phyloP scores from a whole-genome alignment of 768 basidiomycete genomes.

The Clitopilus passeckerianus region DNA sequence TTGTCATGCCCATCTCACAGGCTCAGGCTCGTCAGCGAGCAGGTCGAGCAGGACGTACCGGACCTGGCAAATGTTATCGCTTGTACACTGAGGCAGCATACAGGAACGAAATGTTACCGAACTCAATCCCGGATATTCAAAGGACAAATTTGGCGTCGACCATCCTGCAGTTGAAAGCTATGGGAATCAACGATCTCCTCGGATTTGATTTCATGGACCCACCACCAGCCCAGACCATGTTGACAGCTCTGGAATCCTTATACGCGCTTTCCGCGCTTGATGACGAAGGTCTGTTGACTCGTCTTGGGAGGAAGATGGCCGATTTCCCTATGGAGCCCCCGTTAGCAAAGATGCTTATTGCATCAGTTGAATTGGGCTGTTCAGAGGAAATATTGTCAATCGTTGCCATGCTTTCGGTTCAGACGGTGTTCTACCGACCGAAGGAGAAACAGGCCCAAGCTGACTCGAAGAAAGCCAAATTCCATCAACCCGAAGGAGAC shows the following conservation, averaged over 20 bases:
- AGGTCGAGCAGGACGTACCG: constrained; percentile 95
- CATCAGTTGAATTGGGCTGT: constrained; percentile 94
- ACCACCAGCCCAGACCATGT: constrained; percentile 93
- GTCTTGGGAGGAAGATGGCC: constrained; percentile 97
- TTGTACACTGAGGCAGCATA: constrained; percentile 98
- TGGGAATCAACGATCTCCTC: constrained; percentile 97
- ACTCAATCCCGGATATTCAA: constrained; percentile 96
- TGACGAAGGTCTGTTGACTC: constrained; percentile 92
- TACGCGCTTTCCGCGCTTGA: constrained; percentile 96
- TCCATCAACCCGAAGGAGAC: constrained; percentile 98
- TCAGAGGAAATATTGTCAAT: constrained; percentile 97
- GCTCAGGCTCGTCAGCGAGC: constrained; percentile 95
- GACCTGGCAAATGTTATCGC: constrained; percentile 97
- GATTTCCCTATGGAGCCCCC: constrained; percentile 99
- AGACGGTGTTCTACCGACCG: constrained; percentile 96
- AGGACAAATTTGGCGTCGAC: constrained; percentile 90
- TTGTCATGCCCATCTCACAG: constrained; percentile 98
- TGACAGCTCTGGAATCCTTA: constrained; percentile 90
- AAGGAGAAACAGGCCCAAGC: constrained; percentile 99
- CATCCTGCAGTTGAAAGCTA: constrained; percentile 94
- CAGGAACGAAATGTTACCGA: constrained; percentile 98
- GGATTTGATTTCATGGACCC: constrained; percentile 99
- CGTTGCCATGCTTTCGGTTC: constrained; percentile 96
- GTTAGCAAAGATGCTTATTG: constrained; percentile 96
- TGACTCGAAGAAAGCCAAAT: constrained; percentile 99